Base-by-base conservation (phyloP, 202 grass and related monocot species). In the Digitaria exilis region DNA sequence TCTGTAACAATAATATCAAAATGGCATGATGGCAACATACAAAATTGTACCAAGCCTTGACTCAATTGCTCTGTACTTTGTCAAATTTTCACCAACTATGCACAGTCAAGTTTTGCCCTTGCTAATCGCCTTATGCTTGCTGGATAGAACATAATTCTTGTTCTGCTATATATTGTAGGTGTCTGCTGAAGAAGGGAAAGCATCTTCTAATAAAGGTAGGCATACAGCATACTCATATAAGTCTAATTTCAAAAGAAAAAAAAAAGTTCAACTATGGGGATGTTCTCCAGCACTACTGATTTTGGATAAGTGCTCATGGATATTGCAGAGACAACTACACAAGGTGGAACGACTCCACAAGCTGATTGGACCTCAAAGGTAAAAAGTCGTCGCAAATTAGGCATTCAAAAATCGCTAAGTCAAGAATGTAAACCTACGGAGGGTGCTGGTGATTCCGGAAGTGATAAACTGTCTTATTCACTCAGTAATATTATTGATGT, bases 151-250 rank as follows among this genome's bases (percentile, higher is more conserved):
- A 73, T 76, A 77, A 82, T 56, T 77, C 80, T 54, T 21, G 22
- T 74, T 79, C 41, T 22, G 68, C 32, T 43, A 56, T 58, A 31
- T 82, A 51, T 94, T 77, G 44, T 87, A 99, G 97, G 87, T 85
- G 65, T 90, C 86, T 77, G 67, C 76, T 82, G 91, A 92, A 88
- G 92, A 98, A 92, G 89, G 87, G 88, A 96, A 92, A 82, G 46
- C 51, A 64, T 83, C 77, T 58, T 85, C 69, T 82, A 81, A 67
- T 85, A 99, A 92, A 86, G 84, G 73, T 86, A 92, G 59, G 82
- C 84, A 82, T n/a, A n/a, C n/a, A n/a, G n/a, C n/a, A n/a, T 73
- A 24, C 55, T 35, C 80, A 85, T 79, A 85, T 55, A 75, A 90
- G 81, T 94, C 76, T 84, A 85, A 37, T 87, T 74, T 81, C 45